Conservation (phyloP, 768 basidiomycete genomes). For the Solioccasus polychromus region DNA sequence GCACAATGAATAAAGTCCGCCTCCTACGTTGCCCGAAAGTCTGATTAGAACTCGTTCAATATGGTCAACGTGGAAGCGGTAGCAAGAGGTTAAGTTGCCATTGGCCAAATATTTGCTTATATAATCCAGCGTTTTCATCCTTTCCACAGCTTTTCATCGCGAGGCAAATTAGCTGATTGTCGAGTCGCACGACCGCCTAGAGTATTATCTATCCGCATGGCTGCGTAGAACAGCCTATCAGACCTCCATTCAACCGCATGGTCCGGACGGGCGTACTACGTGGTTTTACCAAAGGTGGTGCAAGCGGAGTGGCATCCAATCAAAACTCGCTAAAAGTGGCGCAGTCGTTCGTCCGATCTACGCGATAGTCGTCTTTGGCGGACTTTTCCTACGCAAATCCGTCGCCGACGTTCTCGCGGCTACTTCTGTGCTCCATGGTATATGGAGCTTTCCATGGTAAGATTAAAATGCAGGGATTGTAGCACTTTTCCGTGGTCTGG, state of each 20-base stretch:
- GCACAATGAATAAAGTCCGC: background rate
- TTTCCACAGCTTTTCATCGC: background rate
- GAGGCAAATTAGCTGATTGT: conserved; percentile 2
- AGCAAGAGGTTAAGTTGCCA: background rate
- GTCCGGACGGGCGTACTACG: background rate
- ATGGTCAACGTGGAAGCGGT: conserved; percentile 4
- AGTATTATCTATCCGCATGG: background rate
- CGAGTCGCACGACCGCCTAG: background rate
- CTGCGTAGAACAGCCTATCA: conserved; percentile 2
- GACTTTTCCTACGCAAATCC: too few relatives aligned
- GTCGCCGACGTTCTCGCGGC: background rate
- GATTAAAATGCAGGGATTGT: background rate
- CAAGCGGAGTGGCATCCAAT: conserved; percentile 10
- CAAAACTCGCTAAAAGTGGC: conserved; percentile 3
- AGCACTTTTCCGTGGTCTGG: background rate
- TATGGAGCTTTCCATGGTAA: too few relatives aligned
- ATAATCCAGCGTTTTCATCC: background rate
- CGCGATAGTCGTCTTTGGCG: background rate
- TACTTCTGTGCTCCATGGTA: too few relatives aligned
- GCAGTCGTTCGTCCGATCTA: conserved; percentile 1
- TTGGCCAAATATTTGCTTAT: conserved; percentile 1
- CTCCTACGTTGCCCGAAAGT: background rate
- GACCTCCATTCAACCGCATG: conserved; percentile 2
- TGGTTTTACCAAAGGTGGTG: background rate
- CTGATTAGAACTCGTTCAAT: background rate